A percentile compares a stretch with the other conserved stretches of the same genome.
phyloP scores from a whole-genome alignment of 345 rosid species.

The thale cress (Arabidopsis thaliana) region DNA sequence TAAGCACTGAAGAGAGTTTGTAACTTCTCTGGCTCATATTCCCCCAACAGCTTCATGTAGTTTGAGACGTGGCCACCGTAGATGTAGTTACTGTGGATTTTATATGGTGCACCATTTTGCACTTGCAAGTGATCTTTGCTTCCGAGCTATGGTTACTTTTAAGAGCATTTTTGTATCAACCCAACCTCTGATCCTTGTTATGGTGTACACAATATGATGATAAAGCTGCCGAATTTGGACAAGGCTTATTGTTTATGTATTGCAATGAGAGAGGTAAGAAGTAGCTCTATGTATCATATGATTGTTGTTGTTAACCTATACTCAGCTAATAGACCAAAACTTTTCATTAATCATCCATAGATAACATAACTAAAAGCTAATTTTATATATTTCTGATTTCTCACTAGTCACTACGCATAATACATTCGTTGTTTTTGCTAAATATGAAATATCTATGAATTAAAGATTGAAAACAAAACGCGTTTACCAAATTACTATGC shows the following conservation, averaged over 20 bases:
- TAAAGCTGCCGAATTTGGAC: conserved; percentile 68
- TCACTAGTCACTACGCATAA: no score
- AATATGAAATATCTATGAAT: no score
- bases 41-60: conserved; percentile 61
- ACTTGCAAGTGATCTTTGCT: conserved; percentile 11
- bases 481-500: no score
- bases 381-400: no score
- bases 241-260: conserved; percentile 97
- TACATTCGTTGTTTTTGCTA: no score
- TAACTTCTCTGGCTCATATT: conserved; percentile 50
- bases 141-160: neutral
- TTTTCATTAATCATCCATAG: no score
- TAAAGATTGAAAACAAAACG: no score
- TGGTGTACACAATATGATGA: conserved; percentile 53
- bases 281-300: no score
- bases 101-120: neutral
- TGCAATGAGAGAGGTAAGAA: conserved; percentile 51
- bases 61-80: conserved; percentile 79
- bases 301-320: no score
- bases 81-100: conserved; percentile 78
- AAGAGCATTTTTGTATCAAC: neutral
- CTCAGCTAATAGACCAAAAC: no score
- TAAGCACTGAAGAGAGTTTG: conserved; percentile 34
- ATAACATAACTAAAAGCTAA: no score
- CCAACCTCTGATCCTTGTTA: neutral